Evolutionary conservation across 169 alveolate genomes (phyloP), one percentile per base, ranked within the genome.

Genomic region (Cryptosporidium baileyi): DNA sequence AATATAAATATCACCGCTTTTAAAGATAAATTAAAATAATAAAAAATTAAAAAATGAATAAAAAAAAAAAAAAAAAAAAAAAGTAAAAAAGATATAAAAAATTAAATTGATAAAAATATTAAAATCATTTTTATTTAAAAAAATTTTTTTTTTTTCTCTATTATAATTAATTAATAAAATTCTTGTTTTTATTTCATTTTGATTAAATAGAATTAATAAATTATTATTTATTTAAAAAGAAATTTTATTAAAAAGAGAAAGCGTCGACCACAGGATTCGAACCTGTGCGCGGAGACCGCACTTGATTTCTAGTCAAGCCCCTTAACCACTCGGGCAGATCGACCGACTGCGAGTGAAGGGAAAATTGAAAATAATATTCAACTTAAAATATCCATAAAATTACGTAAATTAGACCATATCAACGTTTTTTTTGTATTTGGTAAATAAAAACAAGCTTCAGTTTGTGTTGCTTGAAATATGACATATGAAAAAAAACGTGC

Each of bases 201-300:
- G n/a, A n/a, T n/a, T n/a, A n/a, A n/a, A n/a, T n/a, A n/a, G n/a
- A n/a, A n/a, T n/a, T n/a, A n/a, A n/a, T n/a, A n/a, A n/a, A n/a
- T n/a, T 13, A 59, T 59, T 9, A 24, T 17, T 24, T 1, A 15
- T 28, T 24, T 7, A 61, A 61, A 9, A 2, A 17, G 32, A 2
- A 1, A n/a, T 8, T 34, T 34, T 4, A 22, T 13, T 32, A n/a
- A 40, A 40, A 3, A 0, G 9, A 65, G 54, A 74, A 74, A 38
- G 28, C 85, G 85, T 74, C 85, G 85, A 74, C 85, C 85, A 74
- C 85, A 74, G 85, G 85, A 74, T 74, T 74, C 85, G 85, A 74
- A 74, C 85, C 85, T 74, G 85, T 74, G 85, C 85, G 85, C 85
- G 85, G 85, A 74, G 85, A 74, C 85, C 85, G 85, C 85, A 74